Evolutionary conservation across 352 stramenopile genomes (phyloP), one percentile per base, ranked within the genome.

Genomic region (Phytopythium ostracodes): DNA sequence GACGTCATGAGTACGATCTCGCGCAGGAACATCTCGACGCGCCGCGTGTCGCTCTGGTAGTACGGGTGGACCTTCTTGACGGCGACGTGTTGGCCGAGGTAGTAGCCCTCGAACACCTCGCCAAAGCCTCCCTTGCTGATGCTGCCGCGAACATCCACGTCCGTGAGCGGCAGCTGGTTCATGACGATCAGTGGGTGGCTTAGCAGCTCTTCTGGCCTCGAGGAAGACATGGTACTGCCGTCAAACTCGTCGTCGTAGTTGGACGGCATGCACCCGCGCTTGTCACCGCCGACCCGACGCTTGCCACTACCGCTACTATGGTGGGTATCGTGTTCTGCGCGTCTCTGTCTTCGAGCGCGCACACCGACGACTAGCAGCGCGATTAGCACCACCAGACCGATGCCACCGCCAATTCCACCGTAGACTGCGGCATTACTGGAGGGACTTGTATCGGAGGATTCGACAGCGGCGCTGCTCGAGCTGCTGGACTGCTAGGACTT

Each of bases 1-100:
- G 67, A 71, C 20, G 76, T 71, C 59, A 89, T 76, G 33, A 88
- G 60, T 0, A 70, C 74, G 52, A 91, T 88, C 49, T 91, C 82
- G 11, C 57, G 67, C 56, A 85, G 49, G 22, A 89, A 89, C 27
- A 74, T 53, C 60, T 88, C 73, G 17, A 89, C 70, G 62, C 79
- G 75, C 35, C 79, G 63, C 11, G 57, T 60, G 36, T 68, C 63
- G 5, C 70, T 63, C 7, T 65, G 66, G 25, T 68, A 60, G 6
- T 76, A 68, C 46, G 70, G 70, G 56, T 65, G 70, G 24, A 78
- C 72, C 56, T 78, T 78, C 67, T 82, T 82, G 47, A 82, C 63
- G n/a, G 74, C 74, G 9, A 82, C 72, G 27, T 76, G 67, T 2
- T 61, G 68, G 11, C 66, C 71, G 4, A 71, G 54, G 61, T 79